phyloP scores from a whole-genome alignment of 148 eudicot genomes.

The Vaccinium vitisidaea region DNA sequence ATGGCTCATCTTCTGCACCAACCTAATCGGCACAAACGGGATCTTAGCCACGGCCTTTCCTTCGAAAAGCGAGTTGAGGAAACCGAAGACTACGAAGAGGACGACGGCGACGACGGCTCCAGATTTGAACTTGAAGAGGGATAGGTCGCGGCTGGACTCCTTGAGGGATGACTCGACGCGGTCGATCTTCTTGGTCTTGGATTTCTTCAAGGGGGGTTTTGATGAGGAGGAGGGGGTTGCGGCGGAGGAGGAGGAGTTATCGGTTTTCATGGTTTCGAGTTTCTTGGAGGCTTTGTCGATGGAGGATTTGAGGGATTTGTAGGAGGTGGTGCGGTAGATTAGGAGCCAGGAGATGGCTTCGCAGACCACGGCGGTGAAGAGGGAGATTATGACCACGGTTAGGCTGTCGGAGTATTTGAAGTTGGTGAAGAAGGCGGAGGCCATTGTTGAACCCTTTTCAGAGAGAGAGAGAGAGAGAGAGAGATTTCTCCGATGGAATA shows the following conservation, averaged over 20 bases:
- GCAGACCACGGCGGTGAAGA: slow-evolving; percentile 76
- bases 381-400: slow-evolving; percentile 64
- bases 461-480: background rate
- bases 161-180: slow-evolving; percentile 83
- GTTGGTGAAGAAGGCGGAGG: slow-evolving; percentile 42
- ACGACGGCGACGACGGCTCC: slow-evolving; percentile 91
- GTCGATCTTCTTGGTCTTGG: slow-evolving; percentile 78
- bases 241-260: slow-evolving; percentile 4
- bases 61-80: slow-evolving; percentile 73
- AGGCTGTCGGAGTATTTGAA: slow-evolving; percentile 68
- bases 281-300: slow-evolving; percentile 93
- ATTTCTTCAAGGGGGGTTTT: slow-evolving; percentile 25
- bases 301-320: slow-evolving; percentile 90
- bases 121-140: slow-evolving; percentile 90
- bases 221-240: background rate
- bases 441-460: slow-evolving; percentile 31
- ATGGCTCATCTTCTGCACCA: slow-evolving; percentile 96
- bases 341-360: slow-evolving; percentile 88
- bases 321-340: slow-evolving; percentile 86
- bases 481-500: background rate
- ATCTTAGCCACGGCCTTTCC: slow-evolving; percentile 81
- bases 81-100: slow-evolving; percentile 76
- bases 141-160: slow-evolving; percentile 85
- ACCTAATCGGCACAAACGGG: slow-evolving; percentile 72
- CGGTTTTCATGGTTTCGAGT: slow-evolving; percentile 83